Percentiles rank a stretch among this genome's conserved stretches.
Evolutionary conservation across 1,284 basidiomycete genomes (phyloP).

Genomic region (Ganoderma lingzhi): DNA sequence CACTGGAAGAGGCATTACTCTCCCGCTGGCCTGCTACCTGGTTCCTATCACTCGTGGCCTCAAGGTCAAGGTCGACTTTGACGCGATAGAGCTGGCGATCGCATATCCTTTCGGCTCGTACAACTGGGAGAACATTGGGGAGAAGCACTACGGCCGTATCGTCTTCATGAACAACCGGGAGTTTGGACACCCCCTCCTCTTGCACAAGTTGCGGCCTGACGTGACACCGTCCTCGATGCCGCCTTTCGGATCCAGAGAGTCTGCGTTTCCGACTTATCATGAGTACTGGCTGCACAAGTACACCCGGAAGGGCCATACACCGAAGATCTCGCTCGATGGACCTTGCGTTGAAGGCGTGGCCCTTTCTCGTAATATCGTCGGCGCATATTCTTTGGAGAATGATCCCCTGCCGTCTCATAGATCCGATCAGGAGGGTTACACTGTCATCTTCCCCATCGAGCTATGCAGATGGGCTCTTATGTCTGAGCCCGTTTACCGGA

Average conservation of each 20-base stretch:
- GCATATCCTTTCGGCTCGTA: conserved; percentile 55
- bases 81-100: conserved; percentile 58
- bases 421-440: not conserved
- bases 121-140: conserved; percentile 62
- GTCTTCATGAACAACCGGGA: conserved; percentile 64
- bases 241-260: conserved; percentile 56
- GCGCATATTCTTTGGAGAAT: conserved; percentile 52
- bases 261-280: conserved; percentile 57
- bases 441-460: conserved; percentile 56
- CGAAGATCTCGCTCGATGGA: conserved; percentile 58
- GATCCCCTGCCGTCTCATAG: conserved; percentile 4
- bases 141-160: conserved; percentile 53
- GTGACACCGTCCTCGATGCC: conserved; percentile 68
- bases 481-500: conserved; percentile 52
- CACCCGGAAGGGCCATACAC: conserved; percentile 52
- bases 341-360: conserved; percentile 63
- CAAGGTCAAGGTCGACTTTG: conserved; percentile 66
- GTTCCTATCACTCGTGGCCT: conserved; percentile 60
- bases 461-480: conserved; percentile 62
- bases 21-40: conserved; percentile 64
- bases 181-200: conserved; percentile 60
- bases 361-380: conserved; percentile 52
- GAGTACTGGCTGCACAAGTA: conserved; percentile 67
- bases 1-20: conserved; percentile 60
- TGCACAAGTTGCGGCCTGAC: conserved; percentile 67